Percentiles rank a stretch among this genome's conserved stretches.
These are phyloP conservation scores for Salix arbutifolia DNA, from an alignment of 345 rosid genomes.

Conservation along the genomic window DNA sequence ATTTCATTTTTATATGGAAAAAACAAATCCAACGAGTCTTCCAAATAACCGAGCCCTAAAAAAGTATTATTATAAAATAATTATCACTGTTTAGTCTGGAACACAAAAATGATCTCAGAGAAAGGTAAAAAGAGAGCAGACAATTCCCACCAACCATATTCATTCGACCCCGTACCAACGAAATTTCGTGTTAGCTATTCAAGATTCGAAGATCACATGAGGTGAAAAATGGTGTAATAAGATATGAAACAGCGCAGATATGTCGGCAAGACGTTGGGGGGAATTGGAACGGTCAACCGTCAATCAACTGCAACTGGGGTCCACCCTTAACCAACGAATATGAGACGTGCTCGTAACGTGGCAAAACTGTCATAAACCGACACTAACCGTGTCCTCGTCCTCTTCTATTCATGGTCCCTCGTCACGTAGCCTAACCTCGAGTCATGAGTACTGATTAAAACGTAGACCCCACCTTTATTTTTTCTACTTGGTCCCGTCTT, in stretches of 20 bases:
- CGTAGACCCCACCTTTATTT: neutral
- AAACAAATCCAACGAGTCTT: neutral
- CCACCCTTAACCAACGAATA: slow-evolving; percentile 15
- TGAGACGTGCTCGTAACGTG: slow-evolving; percentile 41
- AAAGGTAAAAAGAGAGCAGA: too few species aligned
- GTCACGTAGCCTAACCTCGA: neutral
- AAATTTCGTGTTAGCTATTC: neutral
- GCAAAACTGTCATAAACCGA: slow-evolving; percentile 37
- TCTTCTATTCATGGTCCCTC: neutral
- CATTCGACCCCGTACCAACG: neutral
- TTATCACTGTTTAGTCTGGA: too few species aligned
- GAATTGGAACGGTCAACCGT: slow-evolving; percentile 44
- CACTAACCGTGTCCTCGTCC: slow-evolving; percentile 20
- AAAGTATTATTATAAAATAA: too few species aligned
- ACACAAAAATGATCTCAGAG: too few species aligned
- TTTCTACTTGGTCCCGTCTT: neutral
- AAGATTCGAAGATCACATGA: neutral
- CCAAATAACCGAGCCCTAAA: too few species aligned
- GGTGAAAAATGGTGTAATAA: neutral
- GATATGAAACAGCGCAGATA: neutral
- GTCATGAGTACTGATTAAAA: neutral
- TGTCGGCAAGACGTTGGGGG: slow-evolving; percentile 41
- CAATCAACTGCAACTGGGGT: slow-evolving; percentile 16
- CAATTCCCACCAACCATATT: too few species aligned
- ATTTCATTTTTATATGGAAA: neutral